A percentile compares a stretch with the other conserved stretches of the same genome.
Conservation (phyloP, 1,284 basidiomycete genomes). For the Sanghuangporus weigelae region DNA sequence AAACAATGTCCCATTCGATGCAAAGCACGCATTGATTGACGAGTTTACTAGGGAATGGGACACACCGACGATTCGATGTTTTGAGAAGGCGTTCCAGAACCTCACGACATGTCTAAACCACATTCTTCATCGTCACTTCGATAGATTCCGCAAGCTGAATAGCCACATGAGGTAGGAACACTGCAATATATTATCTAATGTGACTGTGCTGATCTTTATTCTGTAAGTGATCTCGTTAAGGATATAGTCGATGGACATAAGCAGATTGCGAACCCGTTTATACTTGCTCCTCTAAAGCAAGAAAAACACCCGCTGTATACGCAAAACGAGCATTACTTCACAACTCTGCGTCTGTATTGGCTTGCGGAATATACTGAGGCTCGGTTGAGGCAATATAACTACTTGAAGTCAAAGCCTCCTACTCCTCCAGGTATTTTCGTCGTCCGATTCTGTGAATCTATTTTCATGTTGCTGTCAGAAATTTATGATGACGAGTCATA, state of each 20-base stretch:
- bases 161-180: slow-evolving; percentile 5
- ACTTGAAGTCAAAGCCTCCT: background rate
- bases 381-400: background rate
- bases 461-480: too few species aligned
- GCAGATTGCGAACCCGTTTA: slow-evolving; percentile 1
- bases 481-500: too few species aligned
- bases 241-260: slow-evolving; percentile 8
- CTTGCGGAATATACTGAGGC: slow-evolving; percentile 14
- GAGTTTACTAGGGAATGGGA: slow-evolving; percentile 5
- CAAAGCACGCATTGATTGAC: slow-evolving; percentile 29
- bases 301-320: slow-evolving; percentile 29
- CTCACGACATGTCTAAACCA: background rate
- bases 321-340: slow-evolving; percentile 29
- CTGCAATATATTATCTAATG: background rate
- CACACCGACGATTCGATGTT: background rate
- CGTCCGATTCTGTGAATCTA: too few species aligned
- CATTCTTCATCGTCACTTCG: slow-evolving; percentile 5
- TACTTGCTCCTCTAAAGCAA: slow-evolving; percentile 24
- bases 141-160: slow-evolving; percentile 3
- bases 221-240: slow-evolving; percentile 9
- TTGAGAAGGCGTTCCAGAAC: slow-evolving; percentile 1
- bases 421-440: too few species aligned
- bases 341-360: slow-evolving; percentile 20
- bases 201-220: background rate
- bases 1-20: slow-evolving; percentile 44